Base-by-base conservation (phyloP, 148 eudicot species). In the Simmondsia chinensis region DNA sequence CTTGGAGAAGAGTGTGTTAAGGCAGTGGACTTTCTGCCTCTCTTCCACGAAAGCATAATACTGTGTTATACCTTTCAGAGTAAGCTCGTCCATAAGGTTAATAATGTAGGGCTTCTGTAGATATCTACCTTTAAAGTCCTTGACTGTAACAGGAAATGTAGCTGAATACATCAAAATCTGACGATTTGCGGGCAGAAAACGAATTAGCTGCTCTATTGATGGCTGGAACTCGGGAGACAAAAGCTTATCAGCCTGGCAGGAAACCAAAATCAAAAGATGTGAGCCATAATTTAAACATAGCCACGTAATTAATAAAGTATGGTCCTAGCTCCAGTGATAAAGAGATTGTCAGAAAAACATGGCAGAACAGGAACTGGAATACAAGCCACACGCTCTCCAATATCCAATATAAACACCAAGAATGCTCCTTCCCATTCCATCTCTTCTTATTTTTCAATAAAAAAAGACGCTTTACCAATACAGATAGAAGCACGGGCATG, bases 11-110 rank as follows among this genome's bases (percentile, higher is more conserved):
- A 81, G 96, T 29, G 94, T 79, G 48, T 87, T 87, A 48, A 87
- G 56, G 63, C 93, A 87, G 54, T 82, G 94, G 43, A 82, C 73
- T 64, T 87, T 87, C 69, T 87, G 93, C 52, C 94, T 71, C 66
- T 87, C 94, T 72, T 87, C 96, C 10, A 87, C 96, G 71, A 87
- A 82, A 33, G 96, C 93, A 60, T 87, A 82, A 64, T 20, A 82
- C 31, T 79, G 94, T 14, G 82, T 76, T 59, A 82, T 79, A 64
- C 94, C 96, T 70, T 82, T 87, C 24, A 87, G 67, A n/a, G 94
- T 87, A 59, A 87, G 89, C 64, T 87, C 91, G 19, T 83, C 89
- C 89, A 87, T 87, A 17, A 87, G 82, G 52, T 87, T 87, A 28
- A 87, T 83, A 56, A 83, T 53, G 50, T 83, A 80, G 6, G 94